phyloP scores from a whole-genome alignment of 352 stramenopile genomes.

The Ophiocytium majus region DNA sequence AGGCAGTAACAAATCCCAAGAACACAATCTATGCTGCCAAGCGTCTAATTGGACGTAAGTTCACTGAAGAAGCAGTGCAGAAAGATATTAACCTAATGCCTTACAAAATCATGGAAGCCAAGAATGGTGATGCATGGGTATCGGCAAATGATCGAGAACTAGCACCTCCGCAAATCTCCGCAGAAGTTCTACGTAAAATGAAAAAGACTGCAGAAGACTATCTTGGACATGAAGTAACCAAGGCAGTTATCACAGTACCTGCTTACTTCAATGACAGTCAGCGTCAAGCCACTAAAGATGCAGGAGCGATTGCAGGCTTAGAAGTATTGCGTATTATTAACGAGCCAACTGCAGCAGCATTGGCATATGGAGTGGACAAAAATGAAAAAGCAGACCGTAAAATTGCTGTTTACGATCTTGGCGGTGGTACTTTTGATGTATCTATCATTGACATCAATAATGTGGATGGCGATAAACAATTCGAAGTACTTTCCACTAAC shows the following conservation, averaged over 20 bases:
- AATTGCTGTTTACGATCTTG: conserved; percentile 94
- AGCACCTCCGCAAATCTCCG: conserved; percentile 73
- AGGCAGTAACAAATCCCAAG: conserved; percentile 79
- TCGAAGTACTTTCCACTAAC: no score
- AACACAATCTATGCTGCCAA: conserved; percentile 77
- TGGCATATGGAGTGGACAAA: conserved; percentile 95
- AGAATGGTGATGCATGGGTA: no score
- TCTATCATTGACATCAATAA: conserved; percentile 90
- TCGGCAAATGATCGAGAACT: no score
- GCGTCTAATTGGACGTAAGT: conserved; percentile 70
- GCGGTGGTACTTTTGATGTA: conserved; percentile 91
- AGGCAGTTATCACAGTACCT: conserved; percentile 83
- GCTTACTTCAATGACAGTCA: conserved; percentile 92
- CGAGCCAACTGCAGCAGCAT: conserved; percentile 79
- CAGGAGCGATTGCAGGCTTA: conserved; percentile 83
- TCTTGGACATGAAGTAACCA: conserved; percentile 70
- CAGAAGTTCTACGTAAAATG: conserved; percentile 79
- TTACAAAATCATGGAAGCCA: no score
- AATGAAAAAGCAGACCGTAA: conserved; percentile 76
- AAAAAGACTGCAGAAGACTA: conserved; percentile 73
- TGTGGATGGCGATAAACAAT: conserved; percentile 92
- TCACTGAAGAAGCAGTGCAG: conserved; percentile 66
- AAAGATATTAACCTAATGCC: no score
- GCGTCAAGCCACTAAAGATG: conserved; percentile 79
- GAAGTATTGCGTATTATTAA: conserved; percentile 85